A percentile compares a stretch with the other conserved stretches of the same genome.
phyloP scores from a whole-genome alignment of 2,329 filamentous ascomycete species.

The Talaromyces rugulosus region DNA sequence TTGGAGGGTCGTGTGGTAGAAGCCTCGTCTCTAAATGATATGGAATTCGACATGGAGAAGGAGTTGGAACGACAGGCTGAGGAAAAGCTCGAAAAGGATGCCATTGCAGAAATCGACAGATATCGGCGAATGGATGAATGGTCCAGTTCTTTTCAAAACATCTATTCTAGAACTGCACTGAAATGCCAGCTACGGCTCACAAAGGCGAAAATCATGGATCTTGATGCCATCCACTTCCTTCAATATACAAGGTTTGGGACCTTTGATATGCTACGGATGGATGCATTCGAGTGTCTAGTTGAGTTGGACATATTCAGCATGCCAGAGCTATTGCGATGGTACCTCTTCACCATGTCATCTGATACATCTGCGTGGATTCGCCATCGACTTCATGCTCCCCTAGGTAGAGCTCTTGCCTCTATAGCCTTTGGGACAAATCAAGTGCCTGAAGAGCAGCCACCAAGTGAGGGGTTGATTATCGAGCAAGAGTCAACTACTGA shows the following conservation, averaged over 20 bases:
- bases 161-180: slow-evolving; percentile 59
- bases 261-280: slow-evolving; percentile 56
- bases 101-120: slow-evolving; percentile 59
- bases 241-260: slow-evolving; percentile 59
- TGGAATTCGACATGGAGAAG: slow-evolving; percentile 44
- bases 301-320: slow-evolving; percentile 52
- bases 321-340: slow-evolving; percentile 51
- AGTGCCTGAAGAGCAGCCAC: slow-evolving; percentile 26
- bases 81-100: slow-evolving; percentile 54
- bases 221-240: slow-evolving; percentile 54
- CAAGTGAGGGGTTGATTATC: slow-evolving; percentile 49
- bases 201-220: slow-evolving; percentile 49
- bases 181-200: slow-evolving; percentile 56
- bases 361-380: slow-evolving; percentile 58
- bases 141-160: slow-evolving; percentile 62
- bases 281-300: slow-evolving; percentile 56
- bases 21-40: slow-evolving; percentile 34
- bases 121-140: slow-evolving; percentile 64
- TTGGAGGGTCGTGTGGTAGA: slow-evolving; percentile 43
- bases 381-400: slow-evolving; percentile 47
- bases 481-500: slow-evolving; percentile 53
- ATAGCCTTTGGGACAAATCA: slow-evolving; percentile 54
- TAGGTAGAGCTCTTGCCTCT: slow-evolving; percentile 54
- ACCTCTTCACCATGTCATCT: slow-evolving; percentile 53
- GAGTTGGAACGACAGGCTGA: slow-evolving; percentile 48